These are phyloP conservation scores for Diaporthe helianthi DNA, from an alignment of 2,329 filamentous ascomycete genomes.

Conservation along the genomic window DNA sequence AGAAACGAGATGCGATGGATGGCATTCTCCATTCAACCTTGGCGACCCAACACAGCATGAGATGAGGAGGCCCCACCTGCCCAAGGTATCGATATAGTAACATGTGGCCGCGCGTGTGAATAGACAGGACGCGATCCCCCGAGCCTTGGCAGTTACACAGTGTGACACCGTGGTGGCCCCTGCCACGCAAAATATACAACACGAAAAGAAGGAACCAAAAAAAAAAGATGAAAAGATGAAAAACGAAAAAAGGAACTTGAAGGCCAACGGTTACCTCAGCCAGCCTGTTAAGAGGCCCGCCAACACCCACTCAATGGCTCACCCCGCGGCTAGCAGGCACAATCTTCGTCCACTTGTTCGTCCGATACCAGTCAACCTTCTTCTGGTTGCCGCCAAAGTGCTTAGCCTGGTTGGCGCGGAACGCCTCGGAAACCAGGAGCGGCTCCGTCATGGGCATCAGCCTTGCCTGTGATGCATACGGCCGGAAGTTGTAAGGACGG, in stretches of 20 bases:
- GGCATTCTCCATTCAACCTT: too few species aligned
- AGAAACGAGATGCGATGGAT: not conserved
- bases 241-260: too few species aligned
- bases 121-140: not conserved
- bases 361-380: constrained; percentile 29
- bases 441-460: constrained; percentile 49
- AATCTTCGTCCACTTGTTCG: not conserved
- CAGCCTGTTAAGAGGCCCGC: not conserved
- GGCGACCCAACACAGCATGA: not conserved
- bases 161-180: not conserved
- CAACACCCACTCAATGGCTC: constrained; percentile 9
- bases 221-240: not conserved
- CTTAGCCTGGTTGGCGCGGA: constrained; percentile 38
- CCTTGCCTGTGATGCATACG: constrained; percentile 47
- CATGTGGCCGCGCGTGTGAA: not conserved
- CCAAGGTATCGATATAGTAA: not conserved
- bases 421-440: constrained; percentile 47
- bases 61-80: not conserved
- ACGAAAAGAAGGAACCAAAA: not conserved
- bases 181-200: constrained; percentile 7
- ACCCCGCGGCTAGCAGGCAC: not conserved
- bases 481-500: constrained; percentile 39
- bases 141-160: not conserved
- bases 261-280: not conserved
- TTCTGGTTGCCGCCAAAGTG: constrained; percentile 25